phyloP scores from a whole-genome alignment of 1,139 yeast genomes.

The Hansenula sp. region DNA sequence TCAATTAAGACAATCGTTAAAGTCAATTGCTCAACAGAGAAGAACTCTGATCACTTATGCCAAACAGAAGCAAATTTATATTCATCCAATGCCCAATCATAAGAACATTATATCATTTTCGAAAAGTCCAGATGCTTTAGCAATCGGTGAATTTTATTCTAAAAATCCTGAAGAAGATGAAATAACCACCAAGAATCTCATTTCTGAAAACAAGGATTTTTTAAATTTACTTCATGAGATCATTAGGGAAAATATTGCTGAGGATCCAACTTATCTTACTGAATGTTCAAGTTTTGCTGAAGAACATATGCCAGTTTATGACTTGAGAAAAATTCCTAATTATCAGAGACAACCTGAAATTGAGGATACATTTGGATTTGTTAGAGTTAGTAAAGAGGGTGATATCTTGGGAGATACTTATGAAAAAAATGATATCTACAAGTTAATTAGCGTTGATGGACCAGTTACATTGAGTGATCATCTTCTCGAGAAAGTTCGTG shows the following conservation, averaged over 20 bases:
- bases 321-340: conserved; percentile 61
- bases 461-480: conserved; percentile 53
- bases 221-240: conserved; percentile 26
- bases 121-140: conserved; percentile 27
- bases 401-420: conserved; percentile 52
- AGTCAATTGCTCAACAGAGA: not conserved
- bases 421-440: conserved; percentile 56
- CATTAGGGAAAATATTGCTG: conserved; percentile 27
- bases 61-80: conserved; percentile 9
- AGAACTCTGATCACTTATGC: conserved; percentile 1
- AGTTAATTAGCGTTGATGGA: conserved; percentile 54
- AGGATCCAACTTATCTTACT: conserved; percentile 56
- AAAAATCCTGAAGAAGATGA: not conserved
- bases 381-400: conserved; percentile 53
- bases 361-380: conserved; percentile 70
- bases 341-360: conserved; percentile 70
- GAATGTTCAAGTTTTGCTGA: conserved; percentile 58
- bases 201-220: conserved; percentile 23
- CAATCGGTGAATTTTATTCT: conserved; percentile 23
- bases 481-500: conserved; percentile 39
- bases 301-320: conserved; percentile 67
- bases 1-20: not conserved
- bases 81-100: conserved; percentile 5
- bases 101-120: conserved; percentile 27
- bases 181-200: conserved; percentile 18